Base-by-base conservation (phyloP, 306 rosid genomes). In the Prunus mume region DNA sequence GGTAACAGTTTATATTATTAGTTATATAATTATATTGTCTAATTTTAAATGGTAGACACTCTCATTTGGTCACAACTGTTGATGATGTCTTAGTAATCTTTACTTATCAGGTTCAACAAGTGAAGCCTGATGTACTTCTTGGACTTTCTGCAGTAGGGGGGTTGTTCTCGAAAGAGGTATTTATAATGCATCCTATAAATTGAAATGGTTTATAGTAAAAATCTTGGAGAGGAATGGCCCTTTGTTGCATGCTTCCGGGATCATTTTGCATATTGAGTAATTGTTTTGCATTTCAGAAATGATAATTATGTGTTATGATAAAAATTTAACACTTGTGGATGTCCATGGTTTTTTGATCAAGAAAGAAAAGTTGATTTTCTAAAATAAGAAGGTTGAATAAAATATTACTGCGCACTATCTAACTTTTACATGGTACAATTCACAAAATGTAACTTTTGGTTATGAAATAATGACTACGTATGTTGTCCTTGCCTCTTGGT, bases 111-210 rank as follows among this genome's bases (percentile, higher is more conserved):
- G 99, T 96, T 54, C 80, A 86, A 79, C 88, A 91, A 85, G 96
- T 96, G 76, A 96, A 92, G 85, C 99, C 99, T 52, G 99, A 96
- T 88, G 99, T 96, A 63, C 99, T 96, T 76, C 90, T 96, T 68
- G 99, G 99, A 88, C 85, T 96, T 75, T 96, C 99, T 76, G 99
- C 99, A 25, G 99, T 96, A 19, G 99, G 99, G 78, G 99, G 99
- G 66, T 85, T 96, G 84, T 96, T 96, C 85, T 89, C 99, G 9
- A 88, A 87, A 43, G 99, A 96, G 99, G 99, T 96, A 84, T 62
- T 17, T 49, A 10, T 57, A 63, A 66, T 76, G 64, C 38, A 60
- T 74, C 68, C 71, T 78, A 32, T n/a, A 17, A 13, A 2, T 71
- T 51, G 41, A 57, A 25, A 63, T 22, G 50, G 30, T 73, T 76